Evolutionary conservation across 257 asterid species (phyloP).

Genomic region (Solanum sparsipilum): DNA sequence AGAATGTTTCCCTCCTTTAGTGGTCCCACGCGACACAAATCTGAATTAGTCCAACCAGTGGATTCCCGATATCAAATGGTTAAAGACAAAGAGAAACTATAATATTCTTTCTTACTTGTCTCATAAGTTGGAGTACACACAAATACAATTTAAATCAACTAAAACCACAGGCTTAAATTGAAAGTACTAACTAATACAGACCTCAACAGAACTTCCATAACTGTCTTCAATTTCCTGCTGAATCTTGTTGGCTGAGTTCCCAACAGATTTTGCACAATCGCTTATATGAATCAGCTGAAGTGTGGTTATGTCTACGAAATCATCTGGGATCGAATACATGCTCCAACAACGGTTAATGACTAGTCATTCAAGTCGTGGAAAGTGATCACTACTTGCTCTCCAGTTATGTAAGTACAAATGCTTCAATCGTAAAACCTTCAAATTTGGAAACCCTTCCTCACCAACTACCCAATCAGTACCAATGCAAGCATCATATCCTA

Average conservation of each 20-base stretch:
- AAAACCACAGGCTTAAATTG: background rate
- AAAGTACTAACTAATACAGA: background rate
- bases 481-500: background rate
- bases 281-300: background rate
- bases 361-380: background rate
- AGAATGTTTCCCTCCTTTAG: no score
- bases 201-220: background rate
- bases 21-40: no score
- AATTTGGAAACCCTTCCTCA: background rate
- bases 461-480: background rate
- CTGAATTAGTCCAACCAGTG: no score
- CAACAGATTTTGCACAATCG: background rate
- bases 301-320: background rate
- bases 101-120: no score
- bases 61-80: no score
- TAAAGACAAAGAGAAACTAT: no score
- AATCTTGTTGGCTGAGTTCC: background rate
- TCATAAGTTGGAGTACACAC: no score
- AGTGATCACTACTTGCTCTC: background rate
- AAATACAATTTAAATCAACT: no score
- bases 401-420: background rate
- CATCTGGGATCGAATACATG: background rate
- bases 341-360: background rate
- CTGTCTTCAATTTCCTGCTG: background rate
- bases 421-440: background rate